Conservation (phyloP, 345 rosid species). For the Populus pruinosa region DNA sequence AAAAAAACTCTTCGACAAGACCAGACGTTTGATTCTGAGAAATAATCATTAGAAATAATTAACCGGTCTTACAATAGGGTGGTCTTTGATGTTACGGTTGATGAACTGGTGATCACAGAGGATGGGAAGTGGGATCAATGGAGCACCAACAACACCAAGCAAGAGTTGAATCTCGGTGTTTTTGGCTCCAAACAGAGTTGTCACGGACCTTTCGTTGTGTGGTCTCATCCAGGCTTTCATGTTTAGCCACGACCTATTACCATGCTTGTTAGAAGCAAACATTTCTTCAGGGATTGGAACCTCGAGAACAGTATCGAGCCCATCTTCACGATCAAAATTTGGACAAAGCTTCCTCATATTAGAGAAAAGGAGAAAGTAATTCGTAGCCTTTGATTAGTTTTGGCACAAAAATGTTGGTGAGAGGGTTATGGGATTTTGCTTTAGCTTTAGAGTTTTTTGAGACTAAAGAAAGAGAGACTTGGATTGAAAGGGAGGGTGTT, state of each 20-base stretch:
- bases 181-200: conserved; percentile 50
- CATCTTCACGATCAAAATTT: conserved; percentile 73
- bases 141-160: conserved; percentile 93
- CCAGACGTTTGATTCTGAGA: not conserved
- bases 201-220: conserved; percentile 21
- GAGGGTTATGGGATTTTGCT: not conserved
- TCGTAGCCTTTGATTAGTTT: not conserved
- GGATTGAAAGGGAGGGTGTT: conserved; percentile 18
- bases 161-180: conserved; percentile 83
- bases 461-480: not conserved
- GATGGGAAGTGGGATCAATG: conserved; percentile 81
- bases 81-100: conserved; percentile 43
- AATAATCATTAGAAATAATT: not conserved
- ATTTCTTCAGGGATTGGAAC: conserved; percentile 95
- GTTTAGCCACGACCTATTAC: conserved; percentile 59
- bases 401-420: conserved; percentile 11
- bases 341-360: conserved; percentile 93
- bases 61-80: conserved; percentile 53
- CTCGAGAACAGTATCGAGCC: conserved; percentile 93
- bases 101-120: conserved; percentile 30
- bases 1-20: not conserved
- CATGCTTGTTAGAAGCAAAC: conserved; percentile 38
- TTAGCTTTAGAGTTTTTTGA: not conserved
- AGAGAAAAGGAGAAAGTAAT: not conserved
- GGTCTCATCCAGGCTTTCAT: conserved; percentile 83